phyloP scores from a whole-genome alignment of 805 yeast genomes.

The Ogataea neopini region DNA sequence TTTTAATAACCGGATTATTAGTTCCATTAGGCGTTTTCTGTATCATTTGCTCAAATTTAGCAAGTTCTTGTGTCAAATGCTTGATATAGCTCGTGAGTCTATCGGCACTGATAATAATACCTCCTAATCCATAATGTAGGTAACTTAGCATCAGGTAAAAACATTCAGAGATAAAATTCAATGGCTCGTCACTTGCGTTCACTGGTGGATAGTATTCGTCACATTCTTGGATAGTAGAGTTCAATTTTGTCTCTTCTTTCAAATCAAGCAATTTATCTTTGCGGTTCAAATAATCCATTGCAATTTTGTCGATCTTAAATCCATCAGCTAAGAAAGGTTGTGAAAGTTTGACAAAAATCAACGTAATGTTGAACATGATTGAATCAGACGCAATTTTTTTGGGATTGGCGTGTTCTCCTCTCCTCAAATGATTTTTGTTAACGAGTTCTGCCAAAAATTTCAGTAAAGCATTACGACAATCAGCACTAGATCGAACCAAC shows the following conservation, averaged over 20 bases:
- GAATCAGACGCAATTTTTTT: constrained; percentile 72
- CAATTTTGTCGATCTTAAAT: constrained; percentile 76
- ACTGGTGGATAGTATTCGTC: constrained; percentile 50
- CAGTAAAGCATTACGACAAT: constrained; percentile 63
- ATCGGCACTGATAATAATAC: constrained; percentile 58
- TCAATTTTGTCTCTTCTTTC: constrained; percentile 78
- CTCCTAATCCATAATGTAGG: constrained; percentile 88
- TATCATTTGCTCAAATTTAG: constrained; percentile 46
- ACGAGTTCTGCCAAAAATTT: constrained; percentile 70
- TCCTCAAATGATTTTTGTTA: constrained; percentile 83
- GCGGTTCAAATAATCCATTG: constrained; percentile 61
- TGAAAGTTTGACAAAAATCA: constrained; percentile 68
- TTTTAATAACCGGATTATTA: constrained; percentile 32
- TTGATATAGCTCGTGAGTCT: constrained; percentile 51
- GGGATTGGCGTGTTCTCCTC: constrained; percentile 79
- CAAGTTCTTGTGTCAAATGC: constrained; percentile 54
- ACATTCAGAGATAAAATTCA: constrained; percentile 88
- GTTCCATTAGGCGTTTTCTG: constrained; percentile 17
- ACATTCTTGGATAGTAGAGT: constrained; percentile 73
- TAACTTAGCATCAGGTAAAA: constrained; percentile 79
- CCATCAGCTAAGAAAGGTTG: constrained; percentile 73
- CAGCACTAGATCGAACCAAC: constrained; percentile 69
- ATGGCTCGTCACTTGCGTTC: constrained; percentile 37
- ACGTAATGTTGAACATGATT: constrained; percentile 73
- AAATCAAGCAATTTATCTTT: constrained; percentile 60